phyloP scores from a whole-genome alignment of 164 flowering plant species.

The Taxillus chinensis region DNA sequence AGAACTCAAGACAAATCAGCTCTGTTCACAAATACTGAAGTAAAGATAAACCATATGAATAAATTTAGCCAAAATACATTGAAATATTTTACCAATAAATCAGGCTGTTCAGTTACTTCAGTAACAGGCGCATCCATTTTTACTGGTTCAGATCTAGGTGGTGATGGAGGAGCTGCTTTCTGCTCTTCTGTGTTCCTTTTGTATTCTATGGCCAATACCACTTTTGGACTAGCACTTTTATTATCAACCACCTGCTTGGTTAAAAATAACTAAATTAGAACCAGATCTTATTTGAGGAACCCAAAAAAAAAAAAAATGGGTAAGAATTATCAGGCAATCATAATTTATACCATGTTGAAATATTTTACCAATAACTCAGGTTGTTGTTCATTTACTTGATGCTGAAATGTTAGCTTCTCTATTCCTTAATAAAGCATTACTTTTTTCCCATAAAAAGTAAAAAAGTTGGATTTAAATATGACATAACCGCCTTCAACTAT shows the following conservation, averaged over 20 bases:
- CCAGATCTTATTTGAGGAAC: too few species aligned
- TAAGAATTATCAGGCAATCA: too few species aligned
- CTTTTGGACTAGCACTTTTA: background rate
- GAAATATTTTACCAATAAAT: conserved; percentile 55
- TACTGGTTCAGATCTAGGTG: background rate
- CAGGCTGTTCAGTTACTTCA: conserved; percentile 43
- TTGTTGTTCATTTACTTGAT: too few species aligned
- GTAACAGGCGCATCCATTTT: background rate
- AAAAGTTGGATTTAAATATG: too few species aligned
- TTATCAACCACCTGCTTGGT: background rate
- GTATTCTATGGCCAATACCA: background rate
- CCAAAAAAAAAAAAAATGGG: too few species aligned
- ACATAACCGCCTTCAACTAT: too few species aligned
- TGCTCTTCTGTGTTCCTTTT: background rate
- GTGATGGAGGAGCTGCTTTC: background rate
- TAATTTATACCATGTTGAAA: too few species aligned
- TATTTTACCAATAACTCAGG: too few species aligned
- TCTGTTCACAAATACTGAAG: background rate
- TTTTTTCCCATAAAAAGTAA: too few species aligned
- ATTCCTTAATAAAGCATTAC: too few species aligned
- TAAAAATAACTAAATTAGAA: background rate
- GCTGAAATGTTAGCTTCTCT: too few species aligned
- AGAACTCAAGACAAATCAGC: background rate
- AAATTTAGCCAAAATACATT: background rate
- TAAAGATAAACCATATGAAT: background rate